Percentiles rank a stretch among this genome's conserved stretches.
Evolutionary conservation across 768 basidiomycete species (phyloP).

Genomic region (Leccinum obscurum): DNA sequence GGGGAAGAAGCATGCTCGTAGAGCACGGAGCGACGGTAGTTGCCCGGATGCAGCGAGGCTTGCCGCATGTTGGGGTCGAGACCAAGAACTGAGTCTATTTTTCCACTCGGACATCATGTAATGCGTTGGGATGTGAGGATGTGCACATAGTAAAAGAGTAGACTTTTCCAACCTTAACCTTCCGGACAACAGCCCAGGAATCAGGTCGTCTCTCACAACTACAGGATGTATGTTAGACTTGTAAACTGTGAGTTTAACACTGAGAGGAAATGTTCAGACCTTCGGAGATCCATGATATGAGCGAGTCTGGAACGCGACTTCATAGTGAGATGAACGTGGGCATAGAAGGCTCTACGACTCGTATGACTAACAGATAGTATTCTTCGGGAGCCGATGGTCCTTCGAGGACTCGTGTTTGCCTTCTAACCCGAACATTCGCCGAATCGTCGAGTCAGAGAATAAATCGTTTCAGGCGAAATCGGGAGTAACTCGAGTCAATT

Average conservation of each 20-base stretch:
- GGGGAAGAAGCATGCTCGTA: not conserved
- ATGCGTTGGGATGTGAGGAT: not conserved
- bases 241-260: not conserved
- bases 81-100: not conserved
- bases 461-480: not conserved
- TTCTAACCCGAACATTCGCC: not conserved
- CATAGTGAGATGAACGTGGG: not conserved
- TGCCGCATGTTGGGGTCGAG: not conserved
- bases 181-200: not conserved
- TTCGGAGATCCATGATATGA: not conserved
- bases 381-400: not conserved
- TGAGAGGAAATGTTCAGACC: not conserved
- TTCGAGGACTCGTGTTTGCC: conserved; percentile 2
- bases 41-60: not conserved
- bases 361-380: not conserved
- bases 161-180: not conserved
- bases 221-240: not conserved
- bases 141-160: not conserved
- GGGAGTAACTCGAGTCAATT: not conserved
- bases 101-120: not conserved
- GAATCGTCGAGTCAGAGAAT: not conserved
- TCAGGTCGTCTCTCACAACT: not conserved
- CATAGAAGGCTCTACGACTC: not conserved
- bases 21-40: not conserved
- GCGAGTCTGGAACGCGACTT: not conserved